Percentiles rank a stretch among this genome's conserved stretches.
Conservation (phyloP, 306 rosid genomes). For the Myrica gale region DNA sequence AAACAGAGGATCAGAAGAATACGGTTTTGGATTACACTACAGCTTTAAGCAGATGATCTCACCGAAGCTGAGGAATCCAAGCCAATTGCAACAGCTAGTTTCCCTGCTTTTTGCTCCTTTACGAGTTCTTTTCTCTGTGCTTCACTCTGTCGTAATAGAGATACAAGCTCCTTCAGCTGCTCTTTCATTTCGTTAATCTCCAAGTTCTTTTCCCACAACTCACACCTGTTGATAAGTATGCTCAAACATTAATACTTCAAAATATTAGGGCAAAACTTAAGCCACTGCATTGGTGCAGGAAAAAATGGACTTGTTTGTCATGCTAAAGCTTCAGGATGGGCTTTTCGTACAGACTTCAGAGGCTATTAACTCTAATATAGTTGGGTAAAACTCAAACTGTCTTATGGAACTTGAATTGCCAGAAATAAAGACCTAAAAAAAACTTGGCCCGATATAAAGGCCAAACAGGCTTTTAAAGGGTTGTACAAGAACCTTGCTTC, state of each 20-base stretch:
- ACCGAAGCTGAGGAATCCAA: constrained; percentile 50
- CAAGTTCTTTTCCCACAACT: constrained; percentile 67
- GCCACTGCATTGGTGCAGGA: background rate
- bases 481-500: constrained; percentile 61
- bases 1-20: constrained; percentile 1
- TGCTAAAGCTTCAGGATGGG: background rate
- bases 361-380: background rate
- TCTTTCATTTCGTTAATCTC: constrained; percentile 73
- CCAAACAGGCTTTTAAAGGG: constrained; percentile 25
- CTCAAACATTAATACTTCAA: constrained; percentile 20
- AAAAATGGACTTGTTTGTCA: background rate
- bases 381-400: background rate
- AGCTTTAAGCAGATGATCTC: constrained; percentile 28
- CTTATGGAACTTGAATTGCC: background rate
- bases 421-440: background rate
- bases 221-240: constrained; percentile 54
- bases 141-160: constrained; percentile 60
- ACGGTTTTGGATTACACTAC: constrained; percentile 12
- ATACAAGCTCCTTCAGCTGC: constrained; percentile 58
- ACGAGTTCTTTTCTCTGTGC: constrained; percentile 56
- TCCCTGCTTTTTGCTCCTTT: constrained; percentile 53
- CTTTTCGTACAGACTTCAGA: background rate
- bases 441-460: background rate
- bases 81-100: constrained; percentile 47
- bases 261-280: background rate